Evolutionary conservation across 2,329 filamentous ascomycete genomes (phyloP).

Genomic region (Nothophoma quercina): DNA sequence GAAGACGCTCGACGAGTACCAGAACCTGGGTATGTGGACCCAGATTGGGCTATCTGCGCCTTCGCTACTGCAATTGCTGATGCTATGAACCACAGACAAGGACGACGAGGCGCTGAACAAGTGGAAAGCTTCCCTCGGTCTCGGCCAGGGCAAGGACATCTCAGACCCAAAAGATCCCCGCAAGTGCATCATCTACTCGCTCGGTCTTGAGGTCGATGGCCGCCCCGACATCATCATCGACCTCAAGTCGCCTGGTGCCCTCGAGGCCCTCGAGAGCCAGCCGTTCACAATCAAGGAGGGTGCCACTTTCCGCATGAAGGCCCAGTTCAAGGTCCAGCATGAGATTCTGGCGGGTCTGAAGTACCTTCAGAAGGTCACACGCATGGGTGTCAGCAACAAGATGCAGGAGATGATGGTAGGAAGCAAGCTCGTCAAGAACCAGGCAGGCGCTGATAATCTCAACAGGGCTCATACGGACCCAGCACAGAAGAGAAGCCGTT

Average conservation of each 20-base stretch:
- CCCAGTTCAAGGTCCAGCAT: conserved; percentile 93
- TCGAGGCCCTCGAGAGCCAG: conserved; percentile 82
- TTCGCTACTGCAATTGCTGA: conserved; percentile 3
- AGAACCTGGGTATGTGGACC: conserved; percentile 79
- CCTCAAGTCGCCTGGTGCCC: conserved; percentile 74
- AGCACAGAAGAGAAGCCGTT: conserved; percentile 86
- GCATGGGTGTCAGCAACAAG: conserved; percentile 88
- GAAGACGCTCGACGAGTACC: conserved; percentile 95
- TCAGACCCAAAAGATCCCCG: conserved; percentile 75
- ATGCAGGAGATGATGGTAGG: conserved; percentile 97
- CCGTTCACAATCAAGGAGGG: conserved; percentile 99
- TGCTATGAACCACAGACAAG: conserved; percentile 58
- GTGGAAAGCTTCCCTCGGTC: conserved; percentile 96
- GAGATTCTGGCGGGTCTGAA: conserved; percentile 94
- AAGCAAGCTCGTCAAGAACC: not conserved
- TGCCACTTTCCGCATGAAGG: conserved; percentile 91
- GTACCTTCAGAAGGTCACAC: conserved; percentile 93
- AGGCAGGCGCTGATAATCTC: conserved; percentile 17
- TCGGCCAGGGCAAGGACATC: conserved; percentile 67
- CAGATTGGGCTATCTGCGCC: not conserved
- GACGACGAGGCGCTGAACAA: conserved; percentile 93
- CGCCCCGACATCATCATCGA: conserved; percentile 89
- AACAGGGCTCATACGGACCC: conserved; percentile 87
- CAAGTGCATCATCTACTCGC: conserved; percentile 90
- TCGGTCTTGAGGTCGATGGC: conserved; percentile 85